Evolutionary conservation across 2,329 filamentous ascomycete species (phyloP).

Genomic region (Diaporthe sp.): DNA sequence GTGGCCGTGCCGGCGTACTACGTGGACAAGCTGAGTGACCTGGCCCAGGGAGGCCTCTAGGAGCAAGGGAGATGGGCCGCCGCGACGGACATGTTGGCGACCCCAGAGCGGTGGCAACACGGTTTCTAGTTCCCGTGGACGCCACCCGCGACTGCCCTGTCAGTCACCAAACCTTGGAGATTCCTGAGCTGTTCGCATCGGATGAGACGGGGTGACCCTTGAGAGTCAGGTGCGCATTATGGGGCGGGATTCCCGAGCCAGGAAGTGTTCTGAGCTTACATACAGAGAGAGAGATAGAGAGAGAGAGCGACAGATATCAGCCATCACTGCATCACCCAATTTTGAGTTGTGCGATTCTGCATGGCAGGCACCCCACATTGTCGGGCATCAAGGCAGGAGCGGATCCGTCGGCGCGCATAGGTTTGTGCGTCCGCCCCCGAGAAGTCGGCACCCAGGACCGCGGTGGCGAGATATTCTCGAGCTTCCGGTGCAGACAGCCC

Average conservation of each 20-base stretch:
- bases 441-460: not conserved
- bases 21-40: slow-evolving; percentile 86
- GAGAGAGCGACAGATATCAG: not conserved
- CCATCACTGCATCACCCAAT: not conserved
- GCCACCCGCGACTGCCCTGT: slow-evolving; percentile 1
- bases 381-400: slow-evolving; percentile 25
- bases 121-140: not conserved
- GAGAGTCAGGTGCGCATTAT: not conserved
- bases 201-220: not conserved
- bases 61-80: not conserved
- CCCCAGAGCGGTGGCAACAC: not conserved
- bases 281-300: not conserved
- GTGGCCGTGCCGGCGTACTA: slow-evolving; percentile 84
- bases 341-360: slow-evolving; percentile 8
- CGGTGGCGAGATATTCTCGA: not conserved
- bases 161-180: not conserved
- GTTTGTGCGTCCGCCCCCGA: slow-evolving; percentile 17
- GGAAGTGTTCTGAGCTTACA: not conserved
- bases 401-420: not conserved
- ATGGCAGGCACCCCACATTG: not conserved
- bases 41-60: slow-evolving; percentile 53
- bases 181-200: slow-evolving; percentile 1
- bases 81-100: not conserved
- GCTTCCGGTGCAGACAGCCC: not conserved
- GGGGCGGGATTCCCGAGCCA: not conserved